phyloP scores from a whole-genome alignment of 305 asterid species.

The Solanum hybrid region DNA sequence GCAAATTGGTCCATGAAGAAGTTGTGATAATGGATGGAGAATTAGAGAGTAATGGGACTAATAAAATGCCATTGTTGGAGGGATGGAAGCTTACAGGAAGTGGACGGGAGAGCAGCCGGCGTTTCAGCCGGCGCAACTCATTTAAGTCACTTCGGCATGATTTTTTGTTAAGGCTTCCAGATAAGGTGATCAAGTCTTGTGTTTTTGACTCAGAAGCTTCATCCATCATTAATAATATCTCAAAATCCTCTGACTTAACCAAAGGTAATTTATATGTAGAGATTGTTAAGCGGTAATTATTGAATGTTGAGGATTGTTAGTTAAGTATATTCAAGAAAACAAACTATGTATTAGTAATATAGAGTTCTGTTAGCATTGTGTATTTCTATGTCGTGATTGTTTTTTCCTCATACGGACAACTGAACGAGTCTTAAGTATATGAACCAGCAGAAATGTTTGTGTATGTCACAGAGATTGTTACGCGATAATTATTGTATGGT shows the following conservation, averaged over 20 bases:
- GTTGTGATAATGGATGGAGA: background rate
- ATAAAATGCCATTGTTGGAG: slow-evolving; percentile 37
- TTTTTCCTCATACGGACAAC: background rate
- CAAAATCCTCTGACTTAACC: slow-evolving; percentile 35
- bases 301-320: background rate
- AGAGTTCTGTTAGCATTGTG: no score
- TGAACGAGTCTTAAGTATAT: background rate
- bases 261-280: slow-evolving; percentile 20
- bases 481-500: slow-evolving; percentile 11
- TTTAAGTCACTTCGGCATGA: slow-evolving; percentile 49
- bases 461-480: background rate
- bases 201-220: slow-evolving; percentile 38
- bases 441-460: background rate
- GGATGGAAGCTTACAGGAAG: slow-evolving; percentile 29
- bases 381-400: background rate
- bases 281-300: background rate
- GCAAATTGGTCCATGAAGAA: background rate
- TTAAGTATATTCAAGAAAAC: background rate
- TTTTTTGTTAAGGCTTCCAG: slow-evolving; percentile 56
- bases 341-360: no score
- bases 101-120: slow-evolving; percentile 35
- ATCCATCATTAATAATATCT: slow-evolving; percentile 21
- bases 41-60: background rate
- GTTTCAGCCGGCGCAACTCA: slow-evolving; percentile 51
- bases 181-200: slow-evolving; percentile 40